Base-by-base conservation (phyloP, 2,329 filamentous ascomycete genomes). In the Cladosporium sp. region DNA sequence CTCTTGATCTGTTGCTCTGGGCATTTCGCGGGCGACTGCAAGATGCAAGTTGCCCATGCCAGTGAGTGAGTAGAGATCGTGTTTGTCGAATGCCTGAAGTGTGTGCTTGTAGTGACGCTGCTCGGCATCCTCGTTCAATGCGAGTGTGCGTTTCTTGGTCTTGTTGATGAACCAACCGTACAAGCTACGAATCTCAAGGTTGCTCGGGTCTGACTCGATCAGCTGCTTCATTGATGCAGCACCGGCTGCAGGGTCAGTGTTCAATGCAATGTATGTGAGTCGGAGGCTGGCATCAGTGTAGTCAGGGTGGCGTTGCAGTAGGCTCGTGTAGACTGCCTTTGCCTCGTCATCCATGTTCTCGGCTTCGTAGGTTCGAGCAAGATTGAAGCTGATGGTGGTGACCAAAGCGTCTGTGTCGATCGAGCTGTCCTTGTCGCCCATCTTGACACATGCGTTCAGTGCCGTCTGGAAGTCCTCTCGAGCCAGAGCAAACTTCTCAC, bases 41-140 rank as follows among this genome's bases (percentile, higher is more conserved):
- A 99, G 85, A 71, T 94, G 90, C n/a, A 99, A 82, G 76, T 99
- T 99, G 50, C 95, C 95, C 94, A 99, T 98, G 16, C 92, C 94
- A 29, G 96, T 93, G 31, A 99, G 83, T 5, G 95, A 92, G 77
- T 99, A 99, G n/a, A 92, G 86, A 76, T 99, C 95, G 76, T 99
- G 95, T 83, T 98, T 99, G 81, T 99, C 94, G 76, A 93, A 90
- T 70, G 93, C 89, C 76, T 96, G 92, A 33, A 99, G 82, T 0
- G 94, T 98, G 78, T 97, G 93, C 80, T 98, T 99, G 84, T 96
- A 96, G 76, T 97, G 93, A 3, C 93, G 88, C 73, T 97, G 90
- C 78, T 99, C 95, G 37, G 89, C 88, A 75, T 99, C 96, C 74
- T 98, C 93, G 18, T 88, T 88, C 67, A 97, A 85, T 74, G 95